phyloP scores from a whole-genome alignment of 2,329 filamentous ascomycete genomes.

The Talaromyces pinophilus region DNA sequence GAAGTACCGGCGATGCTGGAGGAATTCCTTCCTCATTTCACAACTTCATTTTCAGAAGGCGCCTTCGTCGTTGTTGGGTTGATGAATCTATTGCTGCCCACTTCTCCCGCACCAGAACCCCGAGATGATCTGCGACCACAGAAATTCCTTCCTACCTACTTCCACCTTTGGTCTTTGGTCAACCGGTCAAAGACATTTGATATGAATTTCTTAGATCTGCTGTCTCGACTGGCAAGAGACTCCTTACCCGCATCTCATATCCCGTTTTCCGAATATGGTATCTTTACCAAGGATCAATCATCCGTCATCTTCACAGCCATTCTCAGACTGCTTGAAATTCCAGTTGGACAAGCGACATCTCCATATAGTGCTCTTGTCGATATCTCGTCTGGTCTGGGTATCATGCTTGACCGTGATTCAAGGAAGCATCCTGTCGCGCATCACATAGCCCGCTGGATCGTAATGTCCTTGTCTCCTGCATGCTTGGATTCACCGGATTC shows the following conservation, averaged over 20 bases:
- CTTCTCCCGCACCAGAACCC: conserved; percentile 67
- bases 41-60: conserved; percentile 85
- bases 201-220: conserved; percentile 81
- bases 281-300: conserved; percentile 90
- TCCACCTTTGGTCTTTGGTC: conserved; percentile 93
- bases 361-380: conserved; percentile 82
- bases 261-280: conserved; percentile 79
- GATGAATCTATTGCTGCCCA: conserved; percentile 85
- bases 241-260: conserved; percentile 73
- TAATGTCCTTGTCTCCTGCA: conserved; percentile 85
- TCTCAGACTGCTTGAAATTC: conserved; percentile 86
- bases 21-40: conserved; percentile 83
- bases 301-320: conserved; percentile 91
- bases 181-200: conserved; percentile 87
- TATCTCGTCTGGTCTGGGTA: conserved; percentile 75
- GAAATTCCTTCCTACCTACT: conserved; percentile 87
- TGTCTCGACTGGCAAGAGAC: conserved; percentile 84
- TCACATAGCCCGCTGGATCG: conserved; percentile 88
- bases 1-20: conserved; percentile 81
- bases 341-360: conserved; percentile 91
- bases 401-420: conserved; percentile 87
- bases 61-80: conserved; percentile 90
- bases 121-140: conserved; percentile 78
- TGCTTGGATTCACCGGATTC: conserved; percentile 77
- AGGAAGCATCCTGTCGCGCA: conserved; percentile 91